Base-by-base conservation (phyloP, 306 rosid genomes). In the Lablab purpureus region DNA sequence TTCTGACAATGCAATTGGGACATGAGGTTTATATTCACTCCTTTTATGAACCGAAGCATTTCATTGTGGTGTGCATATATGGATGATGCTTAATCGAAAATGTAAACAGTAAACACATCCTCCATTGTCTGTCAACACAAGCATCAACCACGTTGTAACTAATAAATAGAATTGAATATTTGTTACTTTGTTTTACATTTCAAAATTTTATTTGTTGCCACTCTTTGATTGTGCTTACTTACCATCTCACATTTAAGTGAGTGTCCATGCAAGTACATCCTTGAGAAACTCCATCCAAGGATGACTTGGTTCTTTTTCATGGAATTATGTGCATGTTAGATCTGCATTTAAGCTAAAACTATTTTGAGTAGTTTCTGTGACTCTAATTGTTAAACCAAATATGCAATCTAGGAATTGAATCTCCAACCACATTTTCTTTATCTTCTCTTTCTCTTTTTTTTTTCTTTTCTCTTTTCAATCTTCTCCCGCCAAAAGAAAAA, bases 111-210 rank as follows among this genome's bases (percentile, higher is more conserved):
- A 37, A 47, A 55, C 67, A 75, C 19, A 21, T 56, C 71, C 46
- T 70, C 67, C 62, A 47, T 76, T 30, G 37, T 65, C n/a, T 71
- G 69, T 82, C 34, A 43, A 43, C 49, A 12, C 49, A 43, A 43
- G 49, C 49, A 43, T 43, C 49, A 12, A 10, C 49, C 49, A 10
- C 19, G 21, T n/a, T n/a, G n/a, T 34, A 65, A 13, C 74, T 1
- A 15, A 47, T 41, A n/a, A 50, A n/a, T 50, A 50, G 22, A n/a
- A 50, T 50, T 50, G 56, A 50, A 50, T 49, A 18, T 51, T 18
- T 17, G 6, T 21, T 10, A 19, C 21, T 10, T 10, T 54, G 14
- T 54, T 21, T 54, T 54, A 54, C 23, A 54, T 21, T 21, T 54
- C 4, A 54, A 19, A 54, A 0, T 21, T 54, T 21, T 9, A 9